Evolutionary conservation across 441 rosid genomes (phyloP).

Genomic region (Gossypium lobatum): DNA sequence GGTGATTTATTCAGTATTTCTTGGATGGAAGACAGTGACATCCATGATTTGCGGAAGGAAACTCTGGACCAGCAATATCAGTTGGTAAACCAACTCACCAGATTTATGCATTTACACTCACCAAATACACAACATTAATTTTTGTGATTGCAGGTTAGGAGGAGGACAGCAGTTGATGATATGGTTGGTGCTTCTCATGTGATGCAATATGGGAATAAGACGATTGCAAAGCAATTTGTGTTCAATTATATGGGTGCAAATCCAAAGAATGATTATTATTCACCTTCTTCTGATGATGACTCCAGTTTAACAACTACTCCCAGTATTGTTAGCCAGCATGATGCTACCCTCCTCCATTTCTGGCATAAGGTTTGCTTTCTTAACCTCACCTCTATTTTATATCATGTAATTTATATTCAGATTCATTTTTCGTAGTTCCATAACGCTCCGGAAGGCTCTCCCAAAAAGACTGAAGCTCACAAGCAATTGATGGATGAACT

Average conservation of each 20-base stretch:
- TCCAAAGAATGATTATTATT: constrained; percentile 72
- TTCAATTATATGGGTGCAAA: constrained; percentile 70
- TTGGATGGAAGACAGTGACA: constrained; percentile 96
- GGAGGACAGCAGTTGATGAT: constrained; percentile 49
- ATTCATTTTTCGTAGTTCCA: constrained; percentile 37
- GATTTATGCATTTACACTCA: no score
- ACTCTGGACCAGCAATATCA: constrained; percentile 73
- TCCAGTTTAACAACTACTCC: constrained; percentile 24
- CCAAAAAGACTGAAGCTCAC: constrained; percentile 60
- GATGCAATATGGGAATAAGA: constrained; percentile 74
- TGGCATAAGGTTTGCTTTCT: constrained; percentile 66
- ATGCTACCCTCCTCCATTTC: constrained; percentile 83
- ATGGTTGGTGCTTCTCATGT: constrained; percentile 68
- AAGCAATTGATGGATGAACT: constrained; percentile 70
- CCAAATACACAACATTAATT: background rate
- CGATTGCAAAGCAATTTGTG: constrained; percentile 42
- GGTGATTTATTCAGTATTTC: constrained; percentile 93
- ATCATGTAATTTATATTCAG: background rate
- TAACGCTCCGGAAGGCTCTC: constrained; percentile 77
- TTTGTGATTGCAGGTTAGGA: constrained; percentile 47
- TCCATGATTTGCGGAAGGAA: constrained; percentile 72
- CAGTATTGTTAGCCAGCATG: constrained; percentile 75
- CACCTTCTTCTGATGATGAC: constrained; percentile 42
- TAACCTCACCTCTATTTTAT: no score
- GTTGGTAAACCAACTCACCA: constrained; percentile 37